phyloP scores from a whole-genome alignment of 2,329 filamentous ascomycete genomes.

The Chlorencoelia australis region DNA sequence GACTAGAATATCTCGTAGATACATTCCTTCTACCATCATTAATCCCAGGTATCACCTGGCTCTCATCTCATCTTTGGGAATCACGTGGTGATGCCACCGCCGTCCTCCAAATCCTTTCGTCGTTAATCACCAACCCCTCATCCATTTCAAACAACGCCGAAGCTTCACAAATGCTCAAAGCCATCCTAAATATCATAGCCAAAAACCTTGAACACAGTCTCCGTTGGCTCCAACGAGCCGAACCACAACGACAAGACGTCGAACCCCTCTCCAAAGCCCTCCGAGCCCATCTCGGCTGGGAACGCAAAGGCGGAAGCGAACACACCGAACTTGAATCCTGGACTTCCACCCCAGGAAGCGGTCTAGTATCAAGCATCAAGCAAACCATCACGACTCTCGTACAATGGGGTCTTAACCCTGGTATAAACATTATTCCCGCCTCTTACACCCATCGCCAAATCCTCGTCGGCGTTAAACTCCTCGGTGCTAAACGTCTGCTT shows the following conservation, averaged over 20 bases:
- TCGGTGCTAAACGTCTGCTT: constrained; percentile 53
- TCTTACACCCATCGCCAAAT: constrained; percentile 66
- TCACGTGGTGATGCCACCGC: constrained; percentile 57
- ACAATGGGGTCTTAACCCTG: constrained; percentile 54
- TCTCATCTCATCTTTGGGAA: constrained; percentile 60
- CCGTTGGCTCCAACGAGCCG: constrained; percentile 53
- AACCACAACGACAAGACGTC: constrained; percentile 58
- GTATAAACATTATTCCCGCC: constrained; percentile 45
- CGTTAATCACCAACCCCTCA: constrained; percentile 55
- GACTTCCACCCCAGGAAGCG: constrained; percentile 45
- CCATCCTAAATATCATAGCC: constrained; percentile 62
- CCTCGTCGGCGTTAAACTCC: constrained; percentile 47
- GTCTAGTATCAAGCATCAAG: constrained; percentile 47
- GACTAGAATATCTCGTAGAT: constrained; percentile 71
- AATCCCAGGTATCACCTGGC: constrained; percentile 61
- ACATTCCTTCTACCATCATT: constrained; percentile 73
- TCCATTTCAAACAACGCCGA: constrained; percentile 55
- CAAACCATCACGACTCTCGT: constrained; percentile 53
- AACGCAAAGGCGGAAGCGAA: constrained; percentile 52
- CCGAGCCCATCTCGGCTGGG: constrained; percentile 43
- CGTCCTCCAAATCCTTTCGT: constrained; percentile 60
- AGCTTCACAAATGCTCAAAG: constrained; percentile 56
- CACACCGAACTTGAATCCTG: constrained; percentile 60
- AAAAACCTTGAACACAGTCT: constrained; percentile 59
- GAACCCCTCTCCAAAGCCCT: constrained; percentile 59